Evolutionary conservation across 2,329 filamentous ascomycete species (phyloP).

Genomic region (Ophiocordyceps camponoti-leonardi): DNA sequence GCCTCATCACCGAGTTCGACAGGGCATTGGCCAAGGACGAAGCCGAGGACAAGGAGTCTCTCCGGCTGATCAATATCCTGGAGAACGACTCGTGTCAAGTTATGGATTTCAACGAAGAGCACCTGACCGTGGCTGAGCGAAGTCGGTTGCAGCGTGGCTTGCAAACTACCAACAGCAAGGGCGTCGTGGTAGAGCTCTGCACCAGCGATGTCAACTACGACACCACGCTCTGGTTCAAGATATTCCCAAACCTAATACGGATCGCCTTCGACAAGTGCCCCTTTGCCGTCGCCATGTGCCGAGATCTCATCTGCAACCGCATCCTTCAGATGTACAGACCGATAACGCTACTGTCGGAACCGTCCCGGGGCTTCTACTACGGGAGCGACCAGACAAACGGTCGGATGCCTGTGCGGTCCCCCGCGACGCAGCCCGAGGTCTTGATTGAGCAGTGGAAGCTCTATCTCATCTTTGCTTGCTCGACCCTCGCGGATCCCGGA

Average conservation of each 20-base stretch:
- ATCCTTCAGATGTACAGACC: constrained; percentile 84
- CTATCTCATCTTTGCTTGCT: constrained; percentile 93
- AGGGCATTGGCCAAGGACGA: constrained; percentile 59
- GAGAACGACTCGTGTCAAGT: constrained; percentile 79
- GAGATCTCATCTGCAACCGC: constrained; percentile 83
- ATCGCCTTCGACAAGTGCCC: constrained; percentile 83
- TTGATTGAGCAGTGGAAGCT: constrained; percentile 96
- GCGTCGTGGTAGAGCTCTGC: constrained; percentile 81
- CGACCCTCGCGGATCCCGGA: constrained; percentile 75
- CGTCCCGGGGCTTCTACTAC: constrained; percentile 44
- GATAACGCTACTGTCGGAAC: constrained; percentile 65
- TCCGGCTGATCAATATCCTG: constrained; percentile 75
- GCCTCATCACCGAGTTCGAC: constrained; percentile 87
- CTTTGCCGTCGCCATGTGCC: constrained; percentile 75
- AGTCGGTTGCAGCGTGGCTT: constrained; percentile 84
- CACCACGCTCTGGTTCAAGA: constrained; percentile 89
- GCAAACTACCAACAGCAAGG: constrained; percentile 66
- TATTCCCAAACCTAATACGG: constrained; percentile 87
- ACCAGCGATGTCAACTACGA: constrained; percentile 93
- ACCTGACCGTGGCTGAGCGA: constrained; percentile 77
- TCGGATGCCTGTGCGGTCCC: constrained; percentile 33
- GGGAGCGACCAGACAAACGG: constrained; percentile 41
- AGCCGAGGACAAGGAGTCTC: constrained; percentile 41
- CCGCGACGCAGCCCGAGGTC: constrained; percentile 63
- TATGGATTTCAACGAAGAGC: constrained; percentile 83